A percentile compares a stretch with the other conserved stretches of the same genome.
phyloP scores from a whole-genome alignment of 164 flowering plant genomes.

The Magnolia sinica region DNA sequence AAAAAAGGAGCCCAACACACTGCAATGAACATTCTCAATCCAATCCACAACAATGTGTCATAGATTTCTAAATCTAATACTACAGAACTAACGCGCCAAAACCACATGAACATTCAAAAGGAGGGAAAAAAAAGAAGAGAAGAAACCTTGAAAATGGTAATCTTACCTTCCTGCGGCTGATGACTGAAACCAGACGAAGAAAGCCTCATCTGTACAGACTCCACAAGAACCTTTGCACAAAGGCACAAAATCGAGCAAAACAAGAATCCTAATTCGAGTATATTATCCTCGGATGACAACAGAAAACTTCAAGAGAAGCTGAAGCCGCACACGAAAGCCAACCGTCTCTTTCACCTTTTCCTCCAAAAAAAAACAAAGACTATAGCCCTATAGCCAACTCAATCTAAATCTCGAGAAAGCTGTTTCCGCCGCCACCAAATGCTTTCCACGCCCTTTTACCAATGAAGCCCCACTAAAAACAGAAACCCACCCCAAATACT shows the following conservation, averaged over 20 bases:
- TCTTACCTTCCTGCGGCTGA: slow-evolving; percentile 67
- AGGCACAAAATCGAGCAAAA: neutral
- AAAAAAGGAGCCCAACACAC: no score
- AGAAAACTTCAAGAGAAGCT: neutral
- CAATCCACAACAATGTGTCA: neutral
- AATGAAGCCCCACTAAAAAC: neutral
- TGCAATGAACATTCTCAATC: no score
- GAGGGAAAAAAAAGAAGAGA: neutral
- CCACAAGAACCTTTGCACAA: neutral
- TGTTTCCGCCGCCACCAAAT: neutral
- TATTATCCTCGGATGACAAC: neutral
- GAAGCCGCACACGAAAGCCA: slow-evolving; percentile 5
- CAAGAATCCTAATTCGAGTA: neutral
- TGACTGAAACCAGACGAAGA: slow-evolving; percentile 60
- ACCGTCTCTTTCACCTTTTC: slow-evolving; percentile 13
- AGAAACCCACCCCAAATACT: neutral
- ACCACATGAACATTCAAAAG: neutral
- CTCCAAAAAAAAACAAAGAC: neutral
- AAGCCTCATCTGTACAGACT: slow-evolving; percentile 51
- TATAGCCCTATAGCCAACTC: neutral
- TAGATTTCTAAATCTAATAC: neutral
- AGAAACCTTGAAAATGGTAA: neutral
- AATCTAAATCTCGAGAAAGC: neutral
- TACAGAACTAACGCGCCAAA: neutral
- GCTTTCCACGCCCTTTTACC: neutral